These are phyloP conservation scores for Pelargonium myrrhifolium DNA, from an alignment of 441 rosid species.

Conservation along the genomic window DNA sequence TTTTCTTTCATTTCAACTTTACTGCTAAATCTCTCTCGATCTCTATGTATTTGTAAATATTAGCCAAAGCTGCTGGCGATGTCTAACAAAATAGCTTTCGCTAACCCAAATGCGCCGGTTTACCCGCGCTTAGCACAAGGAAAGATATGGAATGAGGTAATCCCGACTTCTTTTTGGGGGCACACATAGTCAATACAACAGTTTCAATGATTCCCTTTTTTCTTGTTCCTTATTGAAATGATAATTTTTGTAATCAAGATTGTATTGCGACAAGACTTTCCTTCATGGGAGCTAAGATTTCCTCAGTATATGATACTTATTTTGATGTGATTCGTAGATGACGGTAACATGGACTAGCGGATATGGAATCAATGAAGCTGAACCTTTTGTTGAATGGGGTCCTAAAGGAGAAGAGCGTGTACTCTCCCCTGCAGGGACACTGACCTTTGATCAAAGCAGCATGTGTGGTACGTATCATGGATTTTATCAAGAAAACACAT, in stretches of 20 bases:
- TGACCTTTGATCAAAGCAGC: slow-evolving; percentile 62
- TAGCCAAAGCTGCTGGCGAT: slow-evolving; percentile 77
- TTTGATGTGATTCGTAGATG: slow-evolving; percentile 42
- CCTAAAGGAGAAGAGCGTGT: slow-evolving; percentile 28
- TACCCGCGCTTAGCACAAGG: slow-evolving; percentile 89
- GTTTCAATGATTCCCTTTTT: too few relatives aligned
- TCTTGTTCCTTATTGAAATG: too few relatives aligned
- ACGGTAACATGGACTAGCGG: slow-evolving; percentile 99
- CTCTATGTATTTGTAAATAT: slow-evolving; percentile 10
- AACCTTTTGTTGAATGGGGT: slow-evolving; percentile 83
- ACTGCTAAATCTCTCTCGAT: neutral
- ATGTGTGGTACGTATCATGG: slow-evolving; percentile 64
- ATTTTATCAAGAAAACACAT: neutral
- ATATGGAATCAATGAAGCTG: slow-evolving; percentile 61
- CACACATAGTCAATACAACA: too few relatives aligned
- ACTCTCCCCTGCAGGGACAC: slow-evolving; percentile 77
- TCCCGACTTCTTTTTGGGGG: slow-evolving; percentile 11
- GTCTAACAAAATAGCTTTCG: slow-evolving; percentile 51
- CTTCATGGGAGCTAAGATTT: too few relatives aligned
- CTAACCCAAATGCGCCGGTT: slow-evolving; percentile 75
- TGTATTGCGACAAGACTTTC: too few relatives aligned
- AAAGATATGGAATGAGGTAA: slow-evolving; percentile 82
- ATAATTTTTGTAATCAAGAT: too few relatives aligned
- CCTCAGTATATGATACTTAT: neutral
- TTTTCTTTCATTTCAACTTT: neutral